Conservation (phyloP, 202 grass and related monocot species). For the Panicum virgatum region DNA sequence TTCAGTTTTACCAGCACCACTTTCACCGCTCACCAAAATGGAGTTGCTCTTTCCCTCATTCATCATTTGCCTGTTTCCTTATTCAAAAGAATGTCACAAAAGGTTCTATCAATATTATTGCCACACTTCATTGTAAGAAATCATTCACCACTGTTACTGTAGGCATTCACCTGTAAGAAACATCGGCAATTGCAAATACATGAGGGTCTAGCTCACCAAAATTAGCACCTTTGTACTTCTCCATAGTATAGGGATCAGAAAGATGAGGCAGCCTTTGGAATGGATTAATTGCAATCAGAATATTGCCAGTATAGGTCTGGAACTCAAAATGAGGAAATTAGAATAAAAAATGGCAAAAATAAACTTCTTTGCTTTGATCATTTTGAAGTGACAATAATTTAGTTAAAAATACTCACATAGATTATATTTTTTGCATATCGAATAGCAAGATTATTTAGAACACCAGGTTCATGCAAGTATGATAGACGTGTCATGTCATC, state of each 20-base stretch:
- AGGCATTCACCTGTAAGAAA: constrained; percentile 81
- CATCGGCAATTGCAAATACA: constrained; percentile 84
- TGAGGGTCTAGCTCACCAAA: constrained; percentile 86
- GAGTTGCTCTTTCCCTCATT: constrained; percentile 96
- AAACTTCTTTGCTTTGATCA: constrained; percentile 18
- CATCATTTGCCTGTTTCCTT: constrained; percentile 91
- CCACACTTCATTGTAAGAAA: constrained; percentile 30
- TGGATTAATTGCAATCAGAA: constrained; percentile 94
- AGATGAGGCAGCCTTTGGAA: constrained; percentile 93
- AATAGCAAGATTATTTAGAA: constrained; percentile 68
- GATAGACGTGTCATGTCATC: constrained; percentile 84
- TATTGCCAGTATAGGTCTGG: constrained; percentile 91
- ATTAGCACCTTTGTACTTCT: constrained; percentile 71
- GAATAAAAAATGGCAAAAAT: background rate
- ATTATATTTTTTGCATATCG: constrained; percentile 77
- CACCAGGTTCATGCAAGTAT: constrained; percentile 85
- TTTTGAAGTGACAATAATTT: constrained; percentile 15
- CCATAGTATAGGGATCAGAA: constrained; percentile 63
- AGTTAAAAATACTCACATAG: constrained; percentile 59
- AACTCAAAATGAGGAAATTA: constrained; percentile 24
- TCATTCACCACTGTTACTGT: constrained; percentile 33
- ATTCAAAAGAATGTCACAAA: constrained; percentile 52
- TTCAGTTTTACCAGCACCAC: constrained; percentile 98
- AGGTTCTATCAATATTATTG: constrained; percentile 42
- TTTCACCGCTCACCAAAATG: constrained; percentile 96